Evolutionary conservation across 2,329 filamentous ascomycete species (phyloP).

Genomic region (Pseudogymnoascus sp.): DNA sequence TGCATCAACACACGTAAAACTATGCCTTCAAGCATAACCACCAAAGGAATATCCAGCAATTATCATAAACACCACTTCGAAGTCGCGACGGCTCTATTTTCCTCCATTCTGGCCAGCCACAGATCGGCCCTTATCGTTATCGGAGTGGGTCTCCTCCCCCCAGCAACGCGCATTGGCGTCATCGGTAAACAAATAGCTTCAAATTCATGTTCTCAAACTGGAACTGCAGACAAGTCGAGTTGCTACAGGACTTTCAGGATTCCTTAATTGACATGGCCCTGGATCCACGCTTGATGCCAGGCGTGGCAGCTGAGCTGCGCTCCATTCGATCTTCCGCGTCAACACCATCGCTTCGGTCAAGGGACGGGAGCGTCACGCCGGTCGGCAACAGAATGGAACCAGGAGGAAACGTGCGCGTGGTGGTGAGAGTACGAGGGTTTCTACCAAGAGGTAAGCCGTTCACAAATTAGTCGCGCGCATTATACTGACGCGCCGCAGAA

Average conservation of each 20-base stretch:
- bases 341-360: slow-evolving; percentile 67
- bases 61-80: neutral
- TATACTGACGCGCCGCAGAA: slow-evolving; percentile 45
- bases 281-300: slow-evolving; percentile 38
- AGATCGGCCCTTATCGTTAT: slow-evolving; percentile 7
- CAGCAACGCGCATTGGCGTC: slow-evolving; percentile 11
- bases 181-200: slow-evolving; percentile 12
- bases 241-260: slow-evolving; percentile 23
- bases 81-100: neutral
- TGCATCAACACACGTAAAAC: neutral
- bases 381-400: slow-evolving; percentile 45
- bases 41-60: neutral
- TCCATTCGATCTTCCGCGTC: slow-evolving; percentile 59
- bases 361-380: slow-evolving; percentile 55
- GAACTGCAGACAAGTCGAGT: slow-evolving; percentile 20
- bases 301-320: slow-evolving; percentile 29
- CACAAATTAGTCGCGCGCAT: neutral
- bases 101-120: slow-evolving; percentile 3
- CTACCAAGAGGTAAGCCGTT: slow-evolving; percentile 59
- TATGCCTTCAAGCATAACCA: slow-evolving; percentile 2
- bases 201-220: slow-evolving; percentile 23
- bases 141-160: slow-evolving; percentile 8
- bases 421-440: slow-evolving; percentile 73
- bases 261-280: slow-evolving; percentile 32
- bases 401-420: slow-evolving; percentile 73